phyloP scores from a whole-genome alignment of 1,284 basidiomycete species.

The Sanghuangporus weigelae region DNA sequence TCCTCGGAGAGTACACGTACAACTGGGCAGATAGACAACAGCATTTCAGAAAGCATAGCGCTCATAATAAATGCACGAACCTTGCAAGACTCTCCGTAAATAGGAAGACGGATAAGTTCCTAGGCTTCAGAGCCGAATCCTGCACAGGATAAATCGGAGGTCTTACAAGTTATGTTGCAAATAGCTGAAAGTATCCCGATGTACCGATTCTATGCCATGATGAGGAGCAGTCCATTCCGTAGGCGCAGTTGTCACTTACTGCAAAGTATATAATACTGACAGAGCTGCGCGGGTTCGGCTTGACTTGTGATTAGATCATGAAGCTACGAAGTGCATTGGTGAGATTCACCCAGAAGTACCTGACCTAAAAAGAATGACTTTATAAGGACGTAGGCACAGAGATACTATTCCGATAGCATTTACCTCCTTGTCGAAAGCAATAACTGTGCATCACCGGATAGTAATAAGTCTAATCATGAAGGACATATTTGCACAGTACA shows the following conservation, averaged over 20 bases:
- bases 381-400: background rate
- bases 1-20: too few species aligned
- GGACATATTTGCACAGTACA: background rate
- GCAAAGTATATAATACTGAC: background rate
- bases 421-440: background rate
- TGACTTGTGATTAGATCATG: background rate
- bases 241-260: background rate
- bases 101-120: background rate
- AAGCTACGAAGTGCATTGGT: background rate
- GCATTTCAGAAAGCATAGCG: too few species aligned
- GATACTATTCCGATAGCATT: background rate
- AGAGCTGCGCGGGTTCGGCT: background rate
- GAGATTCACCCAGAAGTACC: background rate
- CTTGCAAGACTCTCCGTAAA: background rate
- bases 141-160: background rate
- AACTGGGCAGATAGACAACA: too few species aligned
- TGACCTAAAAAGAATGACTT: background rate
- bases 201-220: background rate
- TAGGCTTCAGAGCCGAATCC: background rate
- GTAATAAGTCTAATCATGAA: too few species aligned
- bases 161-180: background rate
- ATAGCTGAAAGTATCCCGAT: background rate
- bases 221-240: background rate
- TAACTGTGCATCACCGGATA: background rate
- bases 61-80: background rate